Conservation (phyloP, 169 alveolate species). For the Plasmodium inui region DNA sequence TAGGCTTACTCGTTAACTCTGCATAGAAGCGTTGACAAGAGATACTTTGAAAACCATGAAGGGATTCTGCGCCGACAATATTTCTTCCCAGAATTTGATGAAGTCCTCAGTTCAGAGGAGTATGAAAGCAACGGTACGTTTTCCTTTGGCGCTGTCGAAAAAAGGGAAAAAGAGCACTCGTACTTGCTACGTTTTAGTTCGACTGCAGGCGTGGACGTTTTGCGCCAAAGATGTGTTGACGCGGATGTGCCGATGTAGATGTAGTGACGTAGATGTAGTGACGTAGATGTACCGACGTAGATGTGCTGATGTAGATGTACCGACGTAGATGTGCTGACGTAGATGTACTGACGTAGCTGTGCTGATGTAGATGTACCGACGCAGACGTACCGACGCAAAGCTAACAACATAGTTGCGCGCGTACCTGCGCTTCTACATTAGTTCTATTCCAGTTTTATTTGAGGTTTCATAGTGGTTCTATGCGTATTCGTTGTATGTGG, state of each 20-base stretch:
- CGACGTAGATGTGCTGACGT: background rate
- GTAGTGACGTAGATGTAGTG: no score
- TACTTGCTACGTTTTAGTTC: background rate
- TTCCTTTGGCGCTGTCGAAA: background rate
- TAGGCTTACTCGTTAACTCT: background rate
- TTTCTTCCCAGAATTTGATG: constrained; percentile 88
- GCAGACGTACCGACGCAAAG: background rate
- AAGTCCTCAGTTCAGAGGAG: constrained; percentile 91
- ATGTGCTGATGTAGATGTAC: background rate
- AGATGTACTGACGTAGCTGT: no score
- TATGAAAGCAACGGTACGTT: constrained; percentile 84
- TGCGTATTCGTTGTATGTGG: background rate
- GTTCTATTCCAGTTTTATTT: background rate
- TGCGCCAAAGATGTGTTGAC: background rate
- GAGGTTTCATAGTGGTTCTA: background rate
- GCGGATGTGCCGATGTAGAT: background rate
- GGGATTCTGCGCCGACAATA: constrained; percentile 85
- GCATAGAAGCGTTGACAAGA: background rate
- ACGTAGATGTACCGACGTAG: no score
- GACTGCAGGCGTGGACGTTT: background rate
- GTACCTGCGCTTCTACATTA: background rate
- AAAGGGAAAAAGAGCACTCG: background rate
- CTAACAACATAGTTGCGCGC: background rate
- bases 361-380: background rate
- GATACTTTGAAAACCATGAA: constrained; percentile 27